A percentile compares a stretch with the other conserved stretches of the same genome.
Evolutionary conservation across 495 filamentous ascomycete species (phyloP).

Genomic region (Penicillium turbatum): DNA sequence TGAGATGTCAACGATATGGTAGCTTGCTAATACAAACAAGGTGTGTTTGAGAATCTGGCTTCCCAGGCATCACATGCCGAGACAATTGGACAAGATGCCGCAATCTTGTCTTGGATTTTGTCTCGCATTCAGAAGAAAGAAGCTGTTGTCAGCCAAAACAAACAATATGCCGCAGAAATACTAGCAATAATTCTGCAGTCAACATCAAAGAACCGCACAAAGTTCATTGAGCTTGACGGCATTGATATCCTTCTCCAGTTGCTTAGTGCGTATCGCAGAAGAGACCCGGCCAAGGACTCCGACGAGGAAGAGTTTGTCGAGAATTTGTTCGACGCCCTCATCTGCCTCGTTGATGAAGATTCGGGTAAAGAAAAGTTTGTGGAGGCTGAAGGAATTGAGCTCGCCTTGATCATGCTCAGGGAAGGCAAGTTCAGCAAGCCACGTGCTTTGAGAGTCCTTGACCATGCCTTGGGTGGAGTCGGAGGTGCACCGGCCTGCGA

Average conservation of each 20-base stretch:
- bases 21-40: slow-evolving; percentile 28
- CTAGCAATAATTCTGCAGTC: slow-evolving; percentile 81
- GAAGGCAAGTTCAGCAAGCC: slow-evolving; percentile 77
- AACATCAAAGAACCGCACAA: slow-evolving; percentile 57
- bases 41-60: slow-evolving; percentile 79
- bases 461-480: slow-evolving; percentile 70
- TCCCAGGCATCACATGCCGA: slow-evolving; percentile 63
- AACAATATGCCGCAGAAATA: slow-evolving; percentile 90
- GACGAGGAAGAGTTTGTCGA: slow-evolving; percentile 94
- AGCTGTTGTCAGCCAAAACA: slow-evolving; percentile 71
- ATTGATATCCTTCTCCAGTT: slow-evolving; percentile 79
- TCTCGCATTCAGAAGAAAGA: slow-evolving; percentile 63
- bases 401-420: slow-evolving; percentile 82
- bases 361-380: slow-evolving; percentile 78
- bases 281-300: slow-evolving; percentile 79
- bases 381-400: slow-evolving; percentile 87
- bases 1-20: background rate
- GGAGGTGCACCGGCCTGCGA: slow-evolving; percentile 58
- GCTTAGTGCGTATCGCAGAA: slow-evolving; percentile 81
- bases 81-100: slow-evolving; percentile 62
- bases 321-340: slow-evolving; percentile 82
- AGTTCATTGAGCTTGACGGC: slow-evolving; percentile 63
- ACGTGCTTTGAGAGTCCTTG: slow-evolving; percentile 71
- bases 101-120: slow-evolving; percentile 71
- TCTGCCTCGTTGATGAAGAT: slow-evolving; percentile 70